Evolutionary conservation across 1,139 yeast species (phyloP), one percentile per base, ranked within the genome.

Genomic region (Protomyces inouyei): DNA sequence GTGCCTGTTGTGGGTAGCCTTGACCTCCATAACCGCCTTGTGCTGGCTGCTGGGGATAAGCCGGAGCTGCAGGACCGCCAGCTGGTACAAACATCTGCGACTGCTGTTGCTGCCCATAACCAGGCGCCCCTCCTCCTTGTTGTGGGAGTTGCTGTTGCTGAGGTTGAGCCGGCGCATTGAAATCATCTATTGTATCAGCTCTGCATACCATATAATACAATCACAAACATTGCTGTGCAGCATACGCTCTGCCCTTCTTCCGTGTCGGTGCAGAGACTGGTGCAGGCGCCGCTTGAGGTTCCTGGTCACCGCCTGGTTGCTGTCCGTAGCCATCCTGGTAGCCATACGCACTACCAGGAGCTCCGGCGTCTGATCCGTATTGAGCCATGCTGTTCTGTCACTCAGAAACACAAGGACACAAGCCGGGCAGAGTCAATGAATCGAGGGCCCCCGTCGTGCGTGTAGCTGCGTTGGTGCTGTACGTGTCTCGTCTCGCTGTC

Each of bases 171-270:
- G 64, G 59, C 55, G 59, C 63, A 52, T 59, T 59, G 53, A 59
- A 59, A 45, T 59, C 63, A 28, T 59, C 63, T 59, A 43, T 28
- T 16, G 23, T 28, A 6, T 35, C 23, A 21, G 46, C 45, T 35
- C 21, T 21, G 12, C 18, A 12, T 8, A 14, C n/a, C 25, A 8
- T 16, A 21, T 5, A 23, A 1, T 9, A 43, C 43, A 14, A n/a
- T 10, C 9, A 38, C 57, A 2, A 28, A 59, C 59, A 60, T 36
- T 60, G 64, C 40, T 60, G 64, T n/a, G 64, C 59, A 28, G 64
- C 59, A 36, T 60, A 60, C 4, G 59, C 64, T 54, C 64, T 52
- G 16, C 64, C 55, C 28, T 54, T 54, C 59, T 60, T 60, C 48
- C 59, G 54, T 52, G 64, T 46, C 12, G 64, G 52, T 10, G 64